Base-by-base conservation (phyloP, 352 stramenopile genomes). In the Phytophthora ohioensis region DNA sequence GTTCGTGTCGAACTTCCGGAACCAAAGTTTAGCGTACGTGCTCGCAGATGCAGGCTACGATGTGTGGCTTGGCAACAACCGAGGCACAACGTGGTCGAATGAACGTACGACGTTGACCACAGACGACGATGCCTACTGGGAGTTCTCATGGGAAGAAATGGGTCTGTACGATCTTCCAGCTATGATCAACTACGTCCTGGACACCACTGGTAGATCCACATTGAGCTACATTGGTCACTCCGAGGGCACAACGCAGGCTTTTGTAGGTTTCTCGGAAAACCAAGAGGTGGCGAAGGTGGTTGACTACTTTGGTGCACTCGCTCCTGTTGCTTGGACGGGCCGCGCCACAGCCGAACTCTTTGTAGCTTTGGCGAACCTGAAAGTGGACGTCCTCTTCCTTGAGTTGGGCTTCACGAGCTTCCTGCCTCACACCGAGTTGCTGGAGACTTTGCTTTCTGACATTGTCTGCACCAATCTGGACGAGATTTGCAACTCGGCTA, bases 61-160 rank as follows among this genome's bases (percentile, higher is more conserved):
- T 47, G 82, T 91, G 47, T 91, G 82, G 82, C 77, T 90, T 27
- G 82, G 82, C 60, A 90, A 90, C 73, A 91, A 91, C 60, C 82
- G 82, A 53, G 82, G 82, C 54, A 87, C 80, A 38, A 91, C 82
- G 8, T 91, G 82, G 82, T 91, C 82, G 13, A 78, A 81, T 54
- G 53, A 80, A 47, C 82, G 89, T 65, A 35, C 81, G 43, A 78
- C 76, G 57, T 85, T 85, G 47, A 68, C 76, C 12, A 77, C 66
- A 5, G 64, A 69, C 34, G 77, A 84, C 57, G 61, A 80, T 17
- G 67, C 67, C 52, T 91, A 87, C 55, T 91, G 82, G 80, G 76
- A 78, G 21, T 91, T 89, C 57, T 82, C 68, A 31, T 91, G 80
- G 80, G 73, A 87, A 51, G 64, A 91, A 15, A 91, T 91, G 82